phyloP scores from a whole-genome alignment of 2,329 filamentous ascomycete genomes.

The Colletotrichum camelliae region DNA sequence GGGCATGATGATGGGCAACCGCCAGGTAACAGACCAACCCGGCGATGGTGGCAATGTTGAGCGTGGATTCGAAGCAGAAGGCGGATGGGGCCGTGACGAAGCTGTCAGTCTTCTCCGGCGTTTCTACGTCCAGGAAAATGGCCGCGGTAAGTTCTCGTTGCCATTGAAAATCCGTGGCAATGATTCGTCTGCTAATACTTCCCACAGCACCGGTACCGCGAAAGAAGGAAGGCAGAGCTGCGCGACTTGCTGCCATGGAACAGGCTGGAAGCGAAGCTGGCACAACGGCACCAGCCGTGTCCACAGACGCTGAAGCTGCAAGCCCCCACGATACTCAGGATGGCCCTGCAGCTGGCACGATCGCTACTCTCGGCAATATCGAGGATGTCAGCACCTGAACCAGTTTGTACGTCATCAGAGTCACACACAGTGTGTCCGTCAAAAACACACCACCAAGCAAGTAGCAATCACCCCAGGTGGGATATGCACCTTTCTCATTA shows the following conservation, averaged over 20 bases:
- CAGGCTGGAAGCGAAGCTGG: slow-evolving; percentile 4
- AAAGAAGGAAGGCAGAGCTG: slow-evolving; percentile 62
- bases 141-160: slow-evolving; percentile 67
- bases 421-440: background rate
- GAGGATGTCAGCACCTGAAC: background rate
- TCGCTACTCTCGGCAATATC: background rate
- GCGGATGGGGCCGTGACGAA: slow-evolving; percentile 88
- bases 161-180: slow-evolving; percentile 1
- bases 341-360: background rate
- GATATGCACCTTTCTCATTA: background rate
- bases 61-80: slow-evolving; percentile 79
- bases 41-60: slow-evolving; percentile 75
- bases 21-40: slow-evolving; percentile 28
- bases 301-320: background rate
- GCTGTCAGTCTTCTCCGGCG: slow-evolving; percentile 90
- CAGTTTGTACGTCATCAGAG: background rate
- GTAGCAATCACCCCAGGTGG: background rate
- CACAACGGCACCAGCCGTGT: background rate
- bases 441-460: background rate
- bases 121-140: slow-evolving; percentile 98
- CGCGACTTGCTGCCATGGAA: slow-evolving; percentile 53
- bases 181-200: slow-evolving; percentile 20
- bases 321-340: background rate
- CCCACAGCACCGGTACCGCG: slow-evolving; percentile 53
- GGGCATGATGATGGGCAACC: background rate